phyloP scores from a whole-genome alignment of 192 early-diverging fungal species.

The Gryganskiella cystojenkinii region DNA sequence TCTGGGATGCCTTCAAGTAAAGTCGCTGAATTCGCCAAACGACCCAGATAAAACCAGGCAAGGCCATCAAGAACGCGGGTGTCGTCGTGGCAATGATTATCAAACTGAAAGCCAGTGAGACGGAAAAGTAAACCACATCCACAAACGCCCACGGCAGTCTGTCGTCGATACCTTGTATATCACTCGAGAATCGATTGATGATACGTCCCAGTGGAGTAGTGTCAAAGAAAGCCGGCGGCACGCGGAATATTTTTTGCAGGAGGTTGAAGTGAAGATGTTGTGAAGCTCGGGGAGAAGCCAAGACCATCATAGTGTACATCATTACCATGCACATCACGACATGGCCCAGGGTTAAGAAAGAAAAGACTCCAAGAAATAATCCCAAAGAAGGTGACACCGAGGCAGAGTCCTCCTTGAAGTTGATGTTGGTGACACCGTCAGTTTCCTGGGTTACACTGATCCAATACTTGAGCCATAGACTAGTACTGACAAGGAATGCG shows the following conservation, averaged over 20 bases:
- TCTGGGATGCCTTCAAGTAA: slow-evolving; percentile 82
- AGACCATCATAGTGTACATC: slow-evolving; percentile 36
- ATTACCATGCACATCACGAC: slow-evolving; percentile 11
- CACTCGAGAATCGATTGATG: slow-evolving; percentile 86
- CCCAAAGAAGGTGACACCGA: slow-evolving; percentile 64
- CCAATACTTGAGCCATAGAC: slow-evolving; percentile 73
- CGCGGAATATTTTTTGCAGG: slow-evolving; percentile 65
- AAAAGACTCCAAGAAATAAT: slow-evolving; percentile 30
- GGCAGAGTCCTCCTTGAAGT: slow-evolving; percentile 32
- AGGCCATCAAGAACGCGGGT: slow-evolving; percentile 75
- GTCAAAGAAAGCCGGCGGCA: slow-evolving; percentile 88
- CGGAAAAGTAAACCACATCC: slow-evolving; percentile 59
- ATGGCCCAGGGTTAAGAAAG: slow-evolving; percentile 6
- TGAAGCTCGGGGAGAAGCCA: slow-evolving; percentile 66
- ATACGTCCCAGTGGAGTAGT: slow-evolving; percentile 79
- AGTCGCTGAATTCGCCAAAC: slow-evolving; percentile 61
- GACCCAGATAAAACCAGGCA: slow-evolving; percentile 16
- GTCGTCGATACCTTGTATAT: slow-evolving; percentile 72
- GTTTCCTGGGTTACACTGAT: slow-evolving; percentile 50
- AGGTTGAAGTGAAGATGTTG: slow-evolving; percentile 63
- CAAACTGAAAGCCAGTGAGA: slow-evolving; percentile 62
- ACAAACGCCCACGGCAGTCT: slow-evolving; percentile 57
- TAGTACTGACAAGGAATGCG: slow-evolving; percentile 56
- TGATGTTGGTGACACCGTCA: slow-evolving; percentile 6
- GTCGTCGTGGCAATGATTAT: slow-evolving; percentile 70